A percentile compares a stretch with the other conserved stretches of the same genome.
Conservation (phyloP, 2,329 filamentous ascomycete genomes). For the Alternaria rosae region DNA sequence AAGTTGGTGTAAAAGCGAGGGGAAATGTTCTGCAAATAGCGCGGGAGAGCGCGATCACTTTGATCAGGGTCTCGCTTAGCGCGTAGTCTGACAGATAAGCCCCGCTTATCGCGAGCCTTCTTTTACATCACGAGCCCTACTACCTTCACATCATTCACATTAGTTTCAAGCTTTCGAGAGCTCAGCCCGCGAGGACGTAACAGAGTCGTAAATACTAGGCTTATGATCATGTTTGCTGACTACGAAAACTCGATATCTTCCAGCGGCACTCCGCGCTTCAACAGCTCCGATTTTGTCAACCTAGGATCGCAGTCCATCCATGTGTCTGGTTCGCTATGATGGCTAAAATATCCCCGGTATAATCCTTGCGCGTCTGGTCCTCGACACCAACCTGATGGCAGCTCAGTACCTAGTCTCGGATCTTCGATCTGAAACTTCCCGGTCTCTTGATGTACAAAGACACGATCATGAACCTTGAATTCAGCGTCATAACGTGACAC, state of each 20-base stretch:
- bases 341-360: not conserved
- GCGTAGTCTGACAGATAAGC: slow-evolving; percentile 5
- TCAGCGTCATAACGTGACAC: not conserved
- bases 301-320: not conserved
- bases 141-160: not conserved
- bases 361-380: not conserved
- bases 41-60: slow-evolving; percentile 1
- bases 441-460: not conserved
- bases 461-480: too few species aligned
- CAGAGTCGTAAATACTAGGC: too few species aligned
- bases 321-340: not conserved
- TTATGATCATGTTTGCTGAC: not conserved
- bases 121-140: not conserved
- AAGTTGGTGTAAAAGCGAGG: not conserved
- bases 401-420: not conserved
- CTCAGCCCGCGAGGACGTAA: not conserved
- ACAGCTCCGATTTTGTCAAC: not conserved
- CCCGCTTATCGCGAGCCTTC: not conserved
- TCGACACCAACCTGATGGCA: not conserved
- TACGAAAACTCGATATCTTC: not conserved
- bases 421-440: not conserved
- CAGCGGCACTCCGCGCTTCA: not conserved
- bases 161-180: not conserved
- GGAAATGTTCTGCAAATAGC: slow-evolving; percentile 9
- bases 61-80: slow-evolving; percentile 12